Conservation (phyloP, 768 basidiomycete species). For the Suillus decipiens region DNA sequence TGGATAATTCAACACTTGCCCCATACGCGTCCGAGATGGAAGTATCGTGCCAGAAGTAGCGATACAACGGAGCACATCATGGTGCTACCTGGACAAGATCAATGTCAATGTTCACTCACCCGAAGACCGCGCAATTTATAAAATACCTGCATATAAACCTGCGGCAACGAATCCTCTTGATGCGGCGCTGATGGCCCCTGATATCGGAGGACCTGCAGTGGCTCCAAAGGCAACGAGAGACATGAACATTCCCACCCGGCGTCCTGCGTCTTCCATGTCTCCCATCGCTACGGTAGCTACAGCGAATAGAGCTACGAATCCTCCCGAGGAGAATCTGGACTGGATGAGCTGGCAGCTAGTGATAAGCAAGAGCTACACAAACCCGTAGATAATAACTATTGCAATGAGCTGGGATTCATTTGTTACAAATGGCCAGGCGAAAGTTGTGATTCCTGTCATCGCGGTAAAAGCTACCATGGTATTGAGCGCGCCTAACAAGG, state of each 20-base stretch:
- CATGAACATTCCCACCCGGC: conserved; percentile 65
- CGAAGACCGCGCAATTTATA: background rate
- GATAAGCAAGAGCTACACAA: conserved; percentile 17
- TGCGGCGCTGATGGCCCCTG: conserved; percentile 61
- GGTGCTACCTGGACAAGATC: conserved; percentile 31
- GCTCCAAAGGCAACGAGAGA: conserved; percentile 63
- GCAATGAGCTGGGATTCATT: conserved; percentile 47
- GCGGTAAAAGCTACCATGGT: conserved; percentile 66
- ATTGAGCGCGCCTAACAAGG: conserved; percentile 59
- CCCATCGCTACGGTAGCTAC: conserved; percentile 67
- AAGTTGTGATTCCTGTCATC: conserved; percentile 58
- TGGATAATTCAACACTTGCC: conserved; percentile 40
- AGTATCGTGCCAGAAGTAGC: conserved; percentile 40
- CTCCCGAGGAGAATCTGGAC: conserved; percentile 58
- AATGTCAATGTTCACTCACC: background rate
- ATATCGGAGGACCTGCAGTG: conserved; percentile 70
- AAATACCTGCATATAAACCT: conserved; percentile 43
- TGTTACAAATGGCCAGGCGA: conserved; percentile 68
- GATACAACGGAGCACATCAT: conserved; percentile 44
- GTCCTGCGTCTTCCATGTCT: conserved; percentile 58
- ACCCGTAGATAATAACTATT: conserved; percentile 68
- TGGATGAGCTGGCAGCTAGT: background rate
- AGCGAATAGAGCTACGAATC: conserved; percentile 56
- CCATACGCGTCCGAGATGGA: conserved; percentile 40
- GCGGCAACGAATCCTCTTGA: conserved; percentile 45